Conservation (phyloP, 192 early-diverging fungal species). For the Mortierella hygrophila region DNA sequence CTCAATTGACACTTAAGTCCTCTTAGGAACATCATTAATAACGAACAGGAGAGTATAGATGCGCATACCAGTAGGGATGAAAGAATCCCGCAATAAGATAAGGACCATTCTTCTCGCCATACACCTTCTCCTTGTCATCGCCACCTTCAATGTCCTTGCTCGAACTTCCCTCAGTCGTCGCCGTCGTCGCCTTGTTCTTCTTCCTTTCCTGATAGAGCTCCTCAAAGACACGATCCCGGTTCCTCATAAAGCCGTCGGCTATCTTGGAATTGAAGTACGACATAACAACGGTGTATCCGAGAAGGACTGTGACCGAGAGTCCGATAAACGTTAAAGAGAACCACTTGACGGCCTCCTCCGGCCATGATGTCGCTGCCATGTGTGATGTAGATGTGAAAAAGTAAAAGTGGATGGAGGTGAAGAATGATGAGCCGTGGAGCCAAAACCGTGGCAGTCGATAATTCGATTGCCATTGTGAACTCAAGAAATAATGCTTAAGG, state of each 20-base stretch:
- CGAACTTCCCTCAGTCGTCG: background rate
- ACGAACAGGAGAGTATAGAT: background rate
- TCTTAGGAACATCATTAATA: background rate
- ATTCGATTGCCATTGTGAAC: background rate
- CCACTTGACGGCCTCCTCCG: conserved; percentile 2
- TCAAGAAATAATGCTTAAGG: background rate
- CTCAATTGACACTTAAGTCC: background rate
- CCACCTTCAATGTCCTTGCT: background rate
- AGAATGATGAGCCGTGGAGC: background rate
- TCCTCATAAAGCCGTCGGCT: conserved; percentile 20
- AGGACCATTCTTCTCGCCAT: conserved; percentile 42
- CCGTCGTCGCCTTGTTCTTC: background rate
- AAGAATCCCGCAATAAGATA: conserved; percentile 84
- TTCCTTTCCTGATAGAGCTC: conserved; percentile 17
- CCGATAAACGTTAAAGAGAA: conserved; percentile 12
- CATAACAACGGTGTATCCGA: conserved; percentile 29
- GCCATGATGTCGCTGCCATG: conserved; percentile 12
- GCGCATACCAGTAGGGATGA: conserved; percentile 89
- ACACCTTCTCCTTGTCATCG: background rate
- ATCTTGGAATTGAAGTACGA: conserved; percentile 37
- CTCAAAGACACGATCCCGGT: conserved; percentile 39
- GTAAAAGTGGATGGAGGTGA: background rate
- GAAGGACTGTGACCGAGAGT: background rate
- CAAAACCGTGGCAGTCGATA: background rate
- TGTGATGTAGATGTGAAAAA: conserved; percentile 5